These are phyloP conservation scores for Candida arabinofermentans DNA, from an alignment of 805 yeast species.

Conservation along the genomic window DNA sequence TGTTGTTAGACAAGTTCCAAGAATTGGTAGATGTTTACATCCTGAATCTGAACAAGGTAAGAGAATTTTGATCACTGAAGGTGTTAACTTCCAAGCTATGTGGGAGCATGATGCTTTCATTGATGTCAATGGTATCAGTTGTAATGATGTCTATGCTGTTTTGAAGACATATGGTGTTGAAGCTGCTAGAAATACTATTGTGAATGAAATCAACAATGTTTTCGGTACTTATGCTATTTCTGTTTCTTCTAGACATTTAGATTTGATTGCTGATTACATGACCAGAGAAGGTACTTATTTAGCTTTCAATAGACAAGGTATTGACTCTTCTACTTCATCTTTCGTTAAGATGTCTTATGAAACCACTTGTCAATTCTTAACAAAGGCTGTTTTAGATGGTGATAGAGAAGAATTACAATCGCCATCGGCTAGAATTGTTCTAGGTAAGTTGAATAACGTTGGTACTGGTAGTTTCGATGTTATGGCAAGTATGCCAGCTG, in stretches of 20 bases:
- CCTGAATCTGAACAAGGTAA: slow-evolving; percentile 68
- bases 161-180: slow-evolving; percentile 94
- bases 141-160: slow-evolving; percentile 92
- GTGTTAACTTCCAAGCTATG: slow-evolving; percentile 96
- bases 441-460: slow-evolving; percentile 85
- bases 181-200: slow-evolving; percentile 97
- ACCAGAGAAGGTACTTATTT: slow-evolving; percentile 96
- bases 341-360: slow-evolving; percentile 99
- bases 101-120: slow-evolving; percentile 96
- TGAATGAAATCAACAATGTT: slow-evolving; percentile 90
- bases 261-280: slow-evolving; percentile 97
- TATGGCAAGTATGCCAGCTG: slow-evolving; percentile 43
- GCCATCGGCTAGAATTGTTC: slow-evolving; percentile 90
- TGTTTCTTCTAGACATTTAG: slow-evolving; percentile 91
- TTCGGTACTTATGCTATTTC: slow-evolving; percentile 94
- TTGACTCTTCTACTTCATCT: slow-evolving; percentile 91
- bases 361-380: slow-evolving; percentile 95
- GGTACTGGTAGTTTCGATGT: slow-evolving; percentile 98
- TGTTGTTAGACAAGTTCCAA: slow-evolving; percentile 88
- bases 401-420: slow-evolving; percentile 83
- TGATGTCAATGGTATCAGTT: slow-evolving; percentile 81
- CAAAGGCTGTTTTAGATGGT: slow-evolving; percentile 91
- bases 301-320: slow-evolving; percentile 98
- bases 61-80: slow-evolving; percentile 88
- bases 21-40: slow-evolving; percentile 88